Evolutionary conservation across 768 basidiomycete species (phyloP).

Genomic region (Pulveroboletus sp.): DNA sequence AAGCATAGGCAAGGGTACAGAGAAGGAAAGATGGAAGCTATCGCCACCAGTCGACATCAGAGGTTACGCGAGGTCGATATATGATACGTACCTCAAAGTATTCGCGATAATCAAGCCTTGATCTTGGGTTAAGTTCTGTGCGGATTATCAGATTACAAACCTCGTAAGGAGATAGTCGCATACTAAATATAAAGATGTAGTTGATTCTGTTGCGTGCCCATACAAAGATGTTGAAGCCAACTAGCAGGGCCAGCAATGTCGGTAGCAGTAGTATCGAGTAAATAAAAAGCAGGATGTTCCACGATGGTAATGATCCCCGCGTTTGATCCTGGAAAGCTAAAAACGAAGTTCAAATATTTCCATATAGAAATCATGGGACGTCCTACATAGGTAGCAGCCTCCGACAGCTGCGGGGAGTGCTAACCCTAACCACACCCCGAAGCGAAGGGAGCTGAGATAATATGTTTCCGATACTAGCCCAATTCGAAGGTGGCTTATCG

Average conservation of each 20-base stretch:
- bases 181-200: conserved; percentile 90
- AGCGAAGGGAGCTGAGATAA: conserved; percentile 70
- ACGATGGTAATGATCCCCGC: conserved; percentile 56
- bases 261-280: conserved; percentile 78
- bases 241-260: conserved; percentile 67
- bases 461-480: conserved; percentile 51
- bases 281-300: conserved; percentile 72
- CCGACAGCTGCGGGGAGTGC: conserved; percentile 65
- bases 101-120: conserved; percentile 73
- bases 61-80: neutral
- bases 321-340: conserved; percentile 57
- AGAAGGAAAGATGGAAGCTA: conserved; percentile 84
- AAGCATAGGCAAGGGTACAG: conserved; percentile 69
- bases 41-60: conserved; percentile 2
- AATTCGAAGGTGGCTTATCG: conserved; percentile 63
- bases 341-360: neutral
- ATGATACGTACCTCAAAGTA: conserved; percentile 58
- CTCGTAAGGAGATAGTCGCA: conserved; percentile 10
- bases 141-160: conserved; percentile 5
- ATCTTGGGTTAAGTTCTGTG: conserved; percentile 66
- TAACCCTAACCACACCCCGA: conserved; percentile 70
- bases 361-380: neutral
- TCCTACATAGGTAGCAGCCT: conserved; percentile 59
- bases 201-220: conserved; percentile 82
- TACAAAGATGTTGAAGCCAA: conserved; percentile 80